Base-by-base conservation (phyloP, 164 flowering plant species). In the Santalum album region DNA sequence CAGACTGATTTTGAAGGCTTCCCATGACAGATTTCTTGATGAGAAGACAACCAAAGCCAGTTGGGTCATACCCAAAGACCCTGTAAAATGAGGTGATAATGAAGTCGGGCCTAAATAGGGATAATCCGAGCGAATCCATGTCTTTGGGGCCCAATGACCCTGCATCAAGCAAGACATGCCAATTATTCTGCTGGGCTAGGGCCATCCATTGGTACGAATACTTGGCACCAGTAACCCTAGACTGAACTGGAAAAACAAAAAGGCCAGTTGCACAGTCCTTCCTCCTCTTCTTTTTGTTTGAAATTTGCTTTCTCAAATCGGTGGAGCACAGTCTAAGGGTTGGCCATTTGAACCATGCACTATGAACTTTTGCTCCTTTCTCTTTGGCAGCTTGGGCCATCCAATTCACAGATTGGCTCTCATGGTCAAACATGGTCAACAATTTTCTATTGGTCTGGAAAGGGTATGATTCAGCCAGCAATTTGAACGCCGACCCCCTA, bases 121-220 rank as follows among this genome's bases (percentile, higher is more conserved):
- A 90, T 55, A 87, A 68, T 5, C 97, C 97, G 7, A 90, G 75
- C 1, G 96, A 79, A 25, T 90, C 97, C 97, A 90, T 90, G 63
- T 87, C 97, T 49, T 90, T 90, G 4, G 97, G 83, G 14, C 97
- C 95, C 67, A 90, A 68, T 35, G 90, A 78, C 11, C 81, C 83
- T 7, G 96, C 90, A 73, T 90, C 97, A 27, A 90, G 89, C 70
- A 82, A 75, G 17, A 90, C 86, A 66, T 87, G 94, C 97, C 97
- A 90, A 15, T 82, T 79, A 66, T 85, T 83, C 62, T 90, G 91
- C 58, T 76, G 87, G 11, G 97, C 97, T 57, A 85, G 22, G 25
- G 75, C 84, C 97, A 90, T 82, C 98, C 98, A 90, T 36, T 67
- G 80, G 51, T 85, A 90, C 1, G 98, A 83, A 54, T 90, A 90